Percentiles rank a stretch among this genome's conserved stretches.
These are phyloP conservation scores for Madurella fahalii DNA, from an alignment of 2,329 filamentous ascomycete species.

Conservation along the genomic window DNA sequence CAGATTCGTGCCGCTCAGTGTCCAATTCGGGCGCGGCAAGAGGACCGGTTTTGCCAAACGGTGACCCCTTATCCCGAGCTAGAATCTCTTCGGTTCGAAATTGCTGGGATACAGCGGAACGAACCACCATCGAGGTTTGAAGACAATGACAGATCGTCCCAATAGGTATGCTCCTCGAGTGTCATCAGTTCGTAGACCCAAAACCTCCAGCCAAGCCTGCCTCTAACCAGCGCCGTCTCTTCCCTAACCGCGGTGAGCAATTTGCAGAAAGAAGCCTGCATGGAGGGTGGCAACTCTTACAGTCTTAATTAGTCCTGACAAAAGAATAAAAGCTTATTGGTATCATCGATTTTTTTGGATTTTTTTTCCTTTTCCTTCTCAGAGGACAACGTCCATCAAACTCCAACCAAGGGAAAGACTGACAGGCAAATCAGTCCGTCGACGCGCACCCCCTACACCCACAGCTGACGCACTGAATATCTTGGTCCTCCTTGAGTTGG, in stretches of 20 bases:
- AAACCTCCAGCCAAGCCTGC: not conserved
- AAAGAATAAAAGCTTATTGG: not conserved
- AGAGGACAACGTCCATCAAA: too few species aligned
- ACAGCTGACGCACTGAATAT: slow-evolving; percentile 91
- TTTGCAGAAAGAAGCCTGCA: not conserved
- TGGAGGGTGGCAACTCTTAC: slow-evolving; percentile 15
- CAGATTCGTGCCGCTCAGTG: slow-evolving; percentile 64
- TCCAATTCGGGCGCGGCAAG: slow-evolving; percentile 59
- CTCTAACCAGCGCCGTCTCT: not conserved
- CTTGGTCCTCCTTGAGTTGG: slow-evolving; percentile 83
- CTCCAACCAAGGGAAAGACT: too few species aligned
- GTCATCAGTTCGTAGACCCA: slow-evolving; percentile 11
- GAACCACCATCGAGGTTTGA: not conserved
- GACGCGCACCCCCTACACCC: slow-evolving; percentile 89
- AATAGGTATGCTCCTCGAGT: slow-evolving; percentile 2
- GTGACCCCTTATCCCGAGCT: slow-evolving; percentile 25
- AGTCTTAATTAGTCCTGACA: slow-evolving; percentile 4
- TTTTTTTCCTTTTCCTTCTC: not conserved
- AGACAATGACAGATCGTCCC: slow-evolving; percentile 12
- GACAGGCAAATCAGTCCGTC: slow-evolving; percentile 55
- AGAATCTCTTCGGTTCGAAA: not conserved
- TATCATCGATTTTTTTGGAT: not conserved
- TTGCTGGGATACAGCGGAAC: slow-evolving; percentile 4
- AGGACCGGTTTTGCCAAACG: slow-evolving; percentile 50
- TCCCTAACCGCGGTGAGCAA: slow-evolving; percentile 11